These are phyloP conservation scores for Starmerella stigmatis DNA, from an alignment of 805 yeast genomes.

Conservation along the genomic window DNA sequence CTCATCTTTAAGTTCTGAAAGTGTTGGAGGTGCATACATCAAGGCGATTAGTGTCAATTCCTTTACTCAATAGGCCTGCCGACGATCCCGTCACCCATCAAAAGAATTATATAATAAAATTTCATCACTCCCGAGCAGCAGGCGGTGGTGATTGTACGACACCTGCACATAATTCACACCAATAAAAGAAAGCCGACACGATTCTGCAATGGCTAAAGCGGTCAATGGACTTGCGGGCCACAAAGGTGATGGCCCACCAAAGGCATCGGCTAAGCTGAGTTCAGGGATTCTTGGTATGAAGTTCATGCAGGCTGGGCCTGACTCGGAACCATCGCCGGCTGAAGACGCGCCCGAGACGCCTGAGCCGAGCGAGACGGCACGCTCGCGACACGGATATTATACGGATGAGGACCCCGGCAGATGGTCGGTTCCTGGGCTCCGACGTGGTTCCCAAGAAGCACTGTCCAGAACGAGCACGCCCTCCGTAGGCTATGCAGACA, in stretches of 20 bases:
- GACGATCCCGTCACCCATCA: too few species aligned
- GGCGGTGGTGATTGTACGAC: too few species aligned
- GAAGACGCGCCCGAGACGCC: neutral
- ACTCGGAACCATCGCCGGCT: neutral
- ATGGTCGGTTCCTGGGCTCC: slow-evolving; percentile 12
- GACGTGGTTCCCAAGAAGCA: too few species aligned
- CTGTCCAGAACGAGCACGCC: too few species aligned
- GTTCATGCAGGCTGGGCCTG: slow-evolving; percentile 23
- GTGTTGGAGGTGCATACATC: neutral
- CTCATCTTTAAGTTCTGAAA: neutral
- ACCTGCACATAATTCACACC: too few species aligned
- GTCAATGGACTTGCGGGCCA: neutral
- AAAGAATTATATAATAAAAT: neutral
- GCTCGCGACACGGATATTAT: neutral
- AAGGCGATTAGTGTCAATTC: neutral
- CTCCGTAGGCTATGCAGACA: slow-evolving; percentile 9
- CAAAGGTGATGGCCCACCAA: neutral
- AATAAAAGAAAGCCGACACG: neutral
- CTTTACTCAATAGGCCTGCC: too few species aligned
- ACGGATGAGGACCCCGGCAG: slow-evolving; percentile 17
- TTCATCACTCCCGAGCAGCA: too few species aligned
- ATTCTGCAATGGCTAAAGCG: neutral
- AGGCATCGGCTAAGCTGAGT: slow-evolving; percentile 18
- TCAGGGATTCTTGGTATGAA: slow-evolving; percentile 25
- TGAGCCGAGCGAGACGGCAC: neutral